Evolutionary conservation across 208 protist species (phyloP).

Genomic region (Trichomonas vaginalis): DNA sequence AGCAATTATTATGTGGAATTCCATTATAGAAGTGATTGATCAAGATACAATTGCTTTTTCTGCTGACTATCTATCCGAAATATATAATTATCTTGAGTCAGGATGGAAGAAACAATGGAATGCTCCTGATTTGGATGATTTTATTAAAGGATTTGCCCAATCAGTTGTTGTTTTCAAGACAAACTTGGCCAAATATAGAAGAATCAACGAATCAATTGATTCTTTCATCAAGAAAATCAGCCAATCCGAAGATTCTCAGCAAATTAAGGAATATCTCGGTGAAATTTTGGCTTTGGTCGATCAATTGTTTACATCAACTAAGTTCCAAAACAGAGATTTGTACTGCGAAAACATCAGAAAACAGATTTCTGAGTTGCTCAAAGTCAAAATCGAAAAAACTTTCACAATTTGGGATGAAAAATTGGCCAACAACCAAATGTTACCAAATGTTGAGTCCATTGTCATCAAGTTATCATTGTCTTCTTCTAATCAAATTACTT

Average conservation of each 20-base stretch:
- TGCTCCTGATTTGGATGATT: neutral
- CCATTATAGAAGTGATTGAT: neutral
- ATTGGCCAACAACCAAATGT: neutral
- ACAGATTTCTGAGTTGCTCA: neutral
- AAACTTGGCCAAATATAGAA: neutral
- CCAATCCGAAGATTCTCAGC: neutral
- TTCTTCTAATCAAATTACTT: neutral
- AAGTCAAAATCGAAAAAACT: neutral
- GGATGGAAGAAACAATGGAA: neutral
- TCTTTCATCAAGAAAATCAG: neutral
- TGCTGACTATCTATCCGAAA: neutral
- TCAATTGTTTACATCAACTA: neutral
- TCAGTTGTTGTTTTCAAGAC: neutral
- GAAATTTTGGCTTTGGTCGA: neutral
- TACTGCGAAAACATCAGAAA: neutral
- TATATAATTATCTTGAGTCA: neutral
- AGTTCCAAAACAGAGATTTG: neutral
- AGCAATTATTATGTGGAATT: neutral
- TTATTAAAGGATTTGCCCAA: neutral
- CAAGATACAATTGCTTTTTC: neutral
- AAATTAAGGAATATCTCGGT: neutral
- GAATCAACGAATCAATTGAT: neutral
- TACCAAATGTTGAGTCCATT: neutral
- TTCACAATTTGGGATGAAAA: neutral
- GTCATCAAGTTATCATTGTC: neutral